These are phyloP conservation scores for Xylariomycetidae sp. DNA, from an alignment of 2,329 filamentous ascomycete genomes.

Conservation along the genomic window DNA sequence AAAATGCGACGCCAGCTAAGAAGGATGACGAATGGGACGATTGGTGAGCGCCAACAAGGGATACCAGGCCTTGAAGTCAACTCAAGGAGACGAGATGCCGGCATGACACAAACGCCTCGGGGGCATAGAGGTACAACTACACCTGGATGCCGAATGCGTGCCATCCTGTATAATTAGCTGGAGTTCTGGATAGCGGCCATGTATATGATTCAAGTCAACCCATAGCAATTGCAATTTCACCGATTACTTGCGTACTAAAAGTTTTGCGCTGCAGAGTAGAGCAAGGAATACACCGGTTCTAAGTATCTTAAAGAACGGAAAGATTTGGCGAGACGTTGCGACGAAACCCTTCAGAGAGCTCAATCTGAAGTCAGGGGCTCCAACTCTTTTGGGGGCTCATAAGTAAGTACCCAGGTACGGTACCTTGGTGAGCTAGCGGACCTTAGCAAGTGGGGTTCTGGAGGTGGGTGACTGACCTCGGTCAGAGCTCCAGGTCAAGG, in stretches of 20 bases:
- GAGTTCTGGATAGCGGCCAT: conserved; percentile 20
- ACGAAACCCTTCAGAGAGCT: too few relatives aligned
- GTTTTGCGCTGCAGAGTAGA: too few relatives aligned
- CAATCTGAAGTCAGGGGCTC: too few relatives aligned
- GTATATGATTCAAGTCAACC: conserved; percentile 4
- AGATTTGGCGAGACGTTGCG: too few relatives aligned
- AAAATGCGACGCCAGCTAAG: conserved; percentile 31
- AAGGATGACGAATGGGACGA: conserved; percentile 60
- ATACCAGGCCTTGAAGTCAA: too few relatives aligned
- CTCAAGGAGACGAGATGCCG: too few relatives aligned
- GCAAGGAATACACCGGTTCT: too few relatives aligned
- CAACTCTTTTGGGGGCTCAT: too few relatives aligned
- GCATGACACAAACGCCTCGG: too few relatives aligned
- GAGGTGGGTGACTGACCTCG: conserved; percentile 8
- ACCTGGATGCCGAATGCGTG: conserved; percentile 7
- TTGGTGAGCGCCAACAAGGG: conserved; percentile 37
- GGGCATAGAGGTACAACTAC: conserved; percentile 8
- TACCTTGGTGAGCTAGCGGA: neutral
- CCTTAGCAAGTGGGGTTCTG: conserved; percentile 13
- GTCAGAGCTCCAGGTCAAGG: conserved; percentile 9
- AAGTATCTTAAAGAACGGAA: too few relatives aligned
- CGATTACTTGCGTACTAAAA: too few relatives aligned
- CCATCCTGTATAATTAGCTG: conserved; percentile 18
- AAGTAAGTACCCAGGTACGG: neutral
- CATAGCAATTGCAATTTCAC: too few relatives aligned